Conservation (phyloP, 73 alveolate species). For the Uronychia setigera region DNA sequence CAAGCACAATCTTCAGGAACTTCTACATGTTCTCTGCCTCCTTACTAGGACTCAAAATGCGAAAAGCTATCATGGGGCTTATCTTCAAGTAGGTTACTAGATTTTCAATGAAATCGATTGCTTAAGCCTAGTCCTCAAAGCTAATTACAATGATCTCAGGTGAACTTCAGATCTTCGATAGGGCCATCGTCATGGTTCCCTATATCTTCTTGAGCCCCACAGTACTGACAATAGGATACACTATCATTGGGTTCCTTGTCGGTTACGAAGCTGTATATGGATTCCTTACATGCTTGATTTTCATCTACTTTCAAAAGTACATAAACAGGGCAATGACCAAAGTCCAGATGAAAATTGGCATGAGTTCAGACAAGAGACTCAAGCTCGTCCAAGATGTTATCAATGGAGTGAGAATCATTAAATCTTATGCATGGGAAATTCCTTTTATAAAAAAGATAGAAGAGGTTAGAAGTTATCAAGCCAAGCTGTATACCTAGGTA, state of each 20-base stretch:
- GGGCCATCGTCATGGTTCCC: slow-evolving; percentile 3
- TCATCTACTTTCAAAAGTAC: neutral
- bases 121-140: slow-evolving; percentile 16
- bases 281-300: neutral
- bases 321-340: neutral
- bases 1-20: neutral
- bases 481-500: neutral
- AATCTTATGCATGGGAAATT: slow-evolving; percentile 43
- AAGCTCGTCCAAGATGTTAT: slow-evolving; percentile 17
- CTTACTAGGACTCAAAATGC: neutral
- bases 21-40: slow-evolving; percentile 5
- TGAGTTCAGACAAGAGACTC: slow-evolving; percentile 15
- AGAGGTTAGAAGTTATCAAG: neutral
- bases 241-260: slow-evolving; percentile 8
- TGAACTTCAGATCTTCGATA: slow-evolving; percentile 16
- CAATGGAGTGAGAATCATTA: slow-evolving; percentile 49
- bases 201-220: slow-evolving; percentile 9
- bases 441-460: slow-evolving; percentile 23
- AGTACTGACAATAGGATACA: neutral
- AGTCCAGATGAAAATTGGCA: neutral
- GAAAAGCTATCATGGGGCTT: slow-evolving; percentile 23
- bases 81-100: slow-evolving; percentile 3
- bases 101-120: slow-evolving; percentile 19
- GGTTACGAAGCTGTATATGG: neutral
- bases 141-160: slow-evolving; percentile 20